phyloP scores from a whole-genome alignment of 2,329 filamentous ascomycete species.

The Verticillium tricorpus region DNA sequence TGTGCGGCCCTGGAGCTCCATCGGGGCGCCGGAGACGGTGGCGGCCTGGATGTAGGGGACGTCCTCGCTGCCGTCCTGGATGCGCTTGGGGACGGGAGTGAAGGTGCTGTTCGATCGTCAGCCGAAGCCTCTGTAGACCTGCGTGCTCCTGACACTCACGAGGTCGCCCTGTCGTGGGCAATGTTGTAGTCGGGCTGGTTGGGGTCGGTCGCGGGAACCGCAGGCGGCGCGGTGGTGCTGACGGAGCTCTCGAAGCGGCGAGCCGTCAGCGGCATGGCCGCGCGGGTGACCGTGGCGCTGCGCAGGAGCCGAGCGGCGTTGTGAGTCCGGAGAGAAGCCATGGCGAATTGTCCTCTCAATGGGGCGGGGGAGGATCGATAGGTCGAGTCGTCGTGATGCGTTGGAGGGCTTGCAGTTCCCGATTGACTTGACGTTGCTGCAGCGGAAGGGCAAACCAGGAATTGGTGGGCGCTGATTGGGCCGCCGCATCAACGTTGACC shows the following conservation, averaged over 20 bases:
- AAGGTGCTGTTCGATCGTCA: conserved; percentile 58
- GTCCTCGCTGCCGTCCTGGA: conserved; percentile 89
- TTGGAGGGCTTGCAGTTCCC: conserved; percentile 8
- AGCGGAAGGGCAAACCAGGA: conserved; percentile 6
- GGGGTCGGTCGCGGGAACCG: conserved; percentile 32
- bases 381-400: neutral
- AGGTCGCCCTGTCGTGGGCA: conserved; percentile 82
- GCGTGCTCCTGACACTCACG: conserved; percentile 50
- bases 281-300: conserved; percentile 32
- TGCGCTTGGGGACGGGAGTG: conserved; percentile 82
- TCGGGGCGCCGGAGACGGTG: conserved; percentile 83
- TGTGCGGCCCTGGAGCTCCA: conserved; percentile 88
- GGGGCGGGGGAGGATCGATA: neutral
- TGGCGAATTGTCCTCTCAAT: conserved; percentile 29
- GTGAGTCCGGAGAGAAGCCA: conserved; percentile 63
- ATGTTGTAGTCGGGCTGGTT: conserved; percentile 80
- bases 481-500: conserved; percentile 37
- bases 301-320: conserved; percentile 48
- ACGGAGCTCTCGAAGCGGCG: conserved; percentile 52
- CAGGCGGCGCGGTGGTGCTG: conserved; percentile 32
- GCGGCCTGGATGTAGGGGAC: conserved; percentile 72
- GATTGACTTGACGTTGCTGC: conserved; percentile 5
- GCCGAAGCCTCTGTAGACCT: neutral
- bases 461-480: conserved; percentile 34
- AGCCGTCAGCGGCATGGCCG: conserved; percentile 36